Evolutionary conservation across 164 flowering plant genomes (phyloP), one percentile per base, ranked within the genome.

Genomic region (Dillenia turbinata): DNA sequence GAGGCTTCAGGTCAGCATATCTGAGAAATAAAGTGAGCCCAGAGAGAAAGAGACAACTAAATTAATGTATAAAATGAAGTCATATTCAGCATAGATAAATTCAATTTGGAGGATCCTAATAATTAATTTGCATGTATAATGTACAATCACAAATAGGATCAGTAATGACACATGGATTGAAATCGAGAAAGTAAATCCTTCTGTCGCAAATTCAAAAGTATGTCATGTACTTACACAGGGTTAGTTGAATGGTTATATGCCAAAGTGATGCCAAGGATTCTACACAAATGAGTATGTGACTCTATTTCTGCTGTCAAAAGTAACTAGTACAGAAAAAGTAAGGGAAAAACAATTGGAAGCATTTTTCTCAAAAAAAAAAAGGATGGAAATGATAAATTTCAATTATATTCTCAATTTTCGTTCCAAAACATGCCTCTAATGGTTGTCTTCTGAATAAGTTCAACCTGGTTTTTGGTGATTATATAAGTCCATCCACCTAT

Each of bases 1-100:
- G 87, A 46, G 90, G 90, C 73, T 81, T 85, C 16, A 85, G 63
- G 63, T 83, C 83, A n/a, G 71, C 82, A 52, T 85, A 83, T 33
- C 87, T 83, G 77, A 55, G 60, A 67, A 68, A 6, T 15, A 10
- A 16, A 61, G 24, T 15, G 45, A n/a, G 2, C 56, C 40, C 0
- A 46, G 44, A 6, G 59, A 52, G n/a, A 51, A 45, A 15, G 0
- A 22, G 47, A 12, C 40, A 14, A 51, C 50, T 9, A 5, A 15
- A 54, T n/a, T 12, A 22, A 56, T 8, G 8, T 24, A 12, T n/a
- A 44, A 46, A 44, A 56, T 10, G 59, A 56, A 14, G 47, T 16
- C 9, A 11, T 1, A 26, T 26, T 26, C 4, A 26, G 33, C 33
- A 2, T 26, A 26, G 33, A 26, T 26, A 26, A 26, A 26, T 26